A percentile compares a stretch with the other conserved stretches of the same genome.
Evolutionary conservation across 805 yeast species (phyloP).

Genomic region (Tetrapisispora arboricola): DNA sequence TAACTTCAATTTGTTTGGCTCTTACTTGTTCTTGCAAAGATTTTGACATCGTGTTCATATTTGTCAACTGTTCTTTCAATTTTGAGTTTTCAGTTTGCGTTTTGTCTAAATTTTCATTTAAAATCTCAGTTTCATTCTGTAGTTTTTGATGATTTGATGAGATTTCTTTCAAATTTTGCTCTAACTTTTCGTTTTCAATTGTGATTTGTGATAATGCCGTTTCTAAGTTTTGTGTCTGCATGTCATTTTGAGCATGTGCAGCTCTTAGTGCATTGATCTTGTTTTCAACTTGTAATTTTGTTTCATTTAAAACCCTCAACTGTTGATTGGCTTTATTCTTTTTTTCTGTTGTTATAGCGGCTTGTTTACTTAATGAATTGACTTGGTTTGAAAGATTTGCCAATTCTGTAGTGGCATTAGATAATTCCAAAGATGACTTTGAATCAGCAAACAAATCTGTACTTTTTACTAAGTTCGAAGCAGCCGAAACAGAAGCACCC

Average conservation of each 20-base stretch:
- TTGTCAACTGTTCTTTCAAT: slow-evolving; percentile 59
- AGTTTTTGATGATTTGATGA: slow-evolving; percentile 72
- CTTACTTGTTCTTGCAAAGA: slow-evolving; percentile 49
- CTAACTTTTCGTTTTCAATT: slow-evolving; percentile 56
- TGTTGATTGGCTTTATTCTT: slow-evolving; percentile 70
- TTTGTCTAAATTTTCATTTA: slow-evolving; percentile 50
- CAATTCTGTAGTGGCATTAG: slow-evolving; percentile 73
- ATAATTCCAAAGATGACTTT: slow-evolving; percentile 55
- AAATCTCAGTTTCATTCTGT: slow-evolving; percentile 50
- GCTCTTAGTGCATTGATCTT: slow-evolving; percentile 57
- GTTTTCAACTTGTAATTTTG: slow-evolving; percentile 63
- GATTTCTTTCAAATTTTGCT: slow-evolving; percentile 61
- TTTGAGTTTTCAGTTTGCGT: slow-evolving; percentile 58
- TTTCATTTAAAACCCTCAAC: slow-evolving; percentile 51
- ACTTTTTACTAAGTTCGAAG: slow-evolving; percentile 21
- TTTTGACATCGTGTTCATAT: slow-evolving; percentile 54
- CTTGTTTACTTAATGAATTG: slow-evolving; percentile 65
- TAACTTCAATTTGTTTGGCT: slow-evolving; percentile 41
- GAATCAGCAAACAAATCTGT: slow-evolving; percentile 47
- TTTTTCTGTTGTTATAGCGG: slow-evolving; percentile 57
- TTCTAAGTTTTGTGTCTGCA: slow-evolving; percentile 67
- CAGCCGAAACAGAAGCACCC: slow-evolving; percentile 15
- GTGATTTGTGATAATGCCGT: slow-evolving; percentile 46
- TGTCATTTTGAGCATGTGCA: slow-evolving; percentile 69
- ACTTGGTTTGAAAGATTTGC: slow-evolving; percentile 83